These are phyloP conservation scores for Bigelowiella natans DNA, from an alignment of 78 protist genomes.

Conservation along the genomic window DNA sequence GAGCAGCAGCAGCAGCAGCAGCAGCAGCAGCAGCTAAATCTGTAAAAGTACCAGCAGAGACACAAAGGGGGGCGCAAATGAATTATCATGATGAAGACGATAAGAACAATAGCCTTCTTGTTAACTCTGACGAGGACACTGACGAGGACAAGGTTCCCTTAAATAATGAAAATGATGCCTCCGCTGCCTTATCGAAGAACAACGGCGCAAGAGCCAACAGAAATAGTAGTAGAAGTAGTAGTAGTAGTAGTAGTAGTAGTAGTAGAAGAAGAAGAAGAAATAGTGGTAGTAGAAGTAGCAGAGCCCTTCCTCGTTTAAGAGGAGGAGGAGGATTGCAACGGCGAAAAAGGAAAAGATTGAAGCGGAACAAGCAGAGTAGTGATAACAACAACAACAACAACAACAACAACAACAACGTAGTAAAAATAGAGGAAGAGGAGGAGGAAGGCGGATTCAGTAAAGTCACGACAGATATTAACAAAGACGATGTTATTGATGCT, in stretches of 20 bases:
- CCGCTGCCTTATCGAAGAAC: no score
- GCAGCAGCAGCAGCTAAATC: background rate
- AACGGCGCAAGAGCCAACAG: no score
- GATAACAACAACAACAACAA: background rate
- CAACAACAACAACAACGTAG: background rate
- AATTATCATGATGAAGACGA: no score
- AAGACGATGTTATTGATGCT: no score
- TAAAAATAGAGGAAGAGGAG: no score
- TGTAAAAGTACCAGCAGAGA: background rate
- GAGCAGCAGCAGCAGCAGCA: background rate
- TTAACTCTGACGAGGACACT: no score
- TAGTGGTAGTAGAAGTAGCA: background rate
- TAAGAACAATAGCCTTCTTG: no score
- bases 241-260: background rate
- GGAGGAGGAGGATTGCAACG: background rate
- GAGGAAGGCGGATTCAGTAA: no score
- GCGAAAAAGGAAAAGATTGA: background rate
- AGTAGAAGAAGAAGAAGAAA: background rate
- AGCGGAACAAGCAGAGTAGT: background rate
- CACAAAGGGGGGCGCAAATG: no score
- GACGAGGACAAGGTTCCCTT: no score
- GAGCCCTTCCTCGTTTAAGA: background rate
- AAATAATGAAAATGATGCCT: no score
- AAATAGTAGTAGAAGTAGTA: background rate
- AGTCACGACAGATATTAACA: no score